Evolutionary conservation across 495 filamentous ascomycete species (phyloP), one percentile per base, ranked within the genome.

Genomic region (Penicillium arizonense): DNA sequence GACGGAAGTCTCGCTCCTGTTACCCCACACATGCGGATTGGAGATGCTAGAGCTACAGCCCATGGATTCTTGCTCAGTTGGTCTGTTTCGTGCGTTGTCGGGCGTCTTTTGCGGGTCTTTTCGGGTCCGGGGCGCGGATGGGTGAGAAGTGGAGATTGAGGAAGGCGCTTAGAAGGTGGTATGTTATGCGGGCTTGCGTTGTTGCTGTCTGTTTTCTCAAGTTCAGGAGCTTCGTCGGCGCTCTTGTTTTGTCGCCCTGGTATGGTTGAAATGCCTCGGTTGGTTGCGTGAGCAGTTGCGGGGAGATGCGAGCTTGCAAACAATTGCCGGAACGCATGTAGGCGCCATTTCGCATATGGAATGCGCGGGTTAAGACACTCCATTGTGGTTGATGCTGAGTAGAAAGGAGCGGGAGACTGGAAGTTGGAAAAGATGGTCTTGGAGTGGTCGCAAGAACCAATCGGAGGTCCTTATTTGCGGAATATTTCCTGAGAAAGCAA

Each of bases 11-110:
- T 59, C 1, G 63, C 58, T 0, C 61, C 62, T 7, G 88, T 87
- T n/a, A 82, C 35, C 3, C 67, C 32, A 64, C 89, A 95, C 54
- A 66, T 62, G 28, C 91, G 83, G 13, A 82, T 35, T 0, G 85
- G 83, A 0, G 81, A 83, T 13, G 86, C 87, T 6, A 96, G 79
- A 10, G 86, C 71, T 16, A 65, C 50, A 4, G 75, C 75, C 74
- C 74, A 78, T n/a, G 75, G 73, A 33, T 78, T 77, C 5, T 63
- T 55, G 13, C 30, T 12, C 5, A 78, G 59, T 3, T 62, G 53
- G 6, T 59, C 56, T 13, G 51, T 42, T 45, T 72, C 84, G 16
- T 74, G 72, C 14, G 82, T 77, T 78, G 56, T 69, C 47, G 62
- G 16, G 11, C 37, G 50, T 32, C 30, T 60, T 70, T 72, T 70